phyloP scores from a whole-genome alignment of 495 filamentous ascomycete species.

The Hypoxylon fragiforme region DNA sequence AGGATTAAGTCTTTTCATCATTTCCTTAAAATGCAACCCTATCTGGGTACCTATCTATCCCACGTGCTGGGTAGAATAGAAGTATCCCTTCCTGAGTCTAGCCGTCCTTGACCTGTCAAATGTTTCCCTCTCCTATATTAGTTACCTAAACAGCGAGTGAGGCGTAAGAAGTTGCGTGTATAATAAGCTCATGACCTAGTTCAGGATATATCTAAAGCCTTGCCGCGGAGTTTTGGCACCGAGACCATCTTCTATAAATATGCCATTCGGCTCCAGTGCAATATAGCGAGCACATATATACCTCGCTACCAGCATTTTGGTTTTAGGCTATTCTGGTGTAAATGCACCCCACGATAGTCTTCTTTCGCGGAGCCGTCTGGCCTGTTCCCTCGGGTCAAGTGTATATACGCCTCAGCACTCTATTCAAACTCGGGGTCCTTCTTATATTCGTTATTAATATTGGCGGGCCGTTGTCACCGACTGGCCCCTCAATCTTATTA shows the following conservation, averaged over 20 bases:
- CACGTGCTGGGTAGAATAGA: conserved; percentile 2
- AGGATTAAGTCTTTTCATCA: not conserved
- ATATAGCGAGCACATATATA: conserved; percentile 25
- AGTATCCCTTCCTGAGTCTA: conserved; percentile 3
- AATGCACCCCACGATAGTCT: conserved; percentile 22
- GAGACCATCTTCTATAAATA: conserved; percentile 27
- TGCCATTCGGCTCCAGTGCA: conserved; percentile 8
- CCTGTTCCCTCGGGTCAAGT: not conserved
- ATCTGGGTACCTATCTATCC: conserved; percentile 5
- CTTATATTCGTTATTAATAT: conserved; percentile 17
- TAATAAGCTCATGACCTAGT: no score
- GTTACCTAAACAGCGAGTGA: no score
- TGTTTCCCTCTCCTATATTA: no score
- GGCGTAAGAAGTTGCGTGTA: no score
- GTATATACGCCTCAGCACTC: not conserved
- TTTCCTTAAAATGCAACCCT: conserved; percentile 1
- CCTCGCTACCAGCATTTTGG: conserved; percentile 7
- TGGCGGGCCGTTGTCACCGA: conserved; percentile 24
- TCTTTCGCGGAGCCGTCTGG: conserved; percentile 24
- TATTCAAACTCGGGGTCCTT: not conserved
- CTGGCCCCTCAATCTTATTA: conserved; percentile 20
- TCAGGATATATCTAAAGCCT: conserved; percentile 15
- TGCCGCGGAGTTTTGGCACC: conserved; percentile 13
- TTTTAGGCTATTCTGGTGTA: conserved; percentile 28
- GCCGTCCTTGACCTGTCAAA: not conserved